Base-by-base conservation (phyloP, 2,329 filamentous ascomycete genomes). In the Venturia carpophila region DNA sequence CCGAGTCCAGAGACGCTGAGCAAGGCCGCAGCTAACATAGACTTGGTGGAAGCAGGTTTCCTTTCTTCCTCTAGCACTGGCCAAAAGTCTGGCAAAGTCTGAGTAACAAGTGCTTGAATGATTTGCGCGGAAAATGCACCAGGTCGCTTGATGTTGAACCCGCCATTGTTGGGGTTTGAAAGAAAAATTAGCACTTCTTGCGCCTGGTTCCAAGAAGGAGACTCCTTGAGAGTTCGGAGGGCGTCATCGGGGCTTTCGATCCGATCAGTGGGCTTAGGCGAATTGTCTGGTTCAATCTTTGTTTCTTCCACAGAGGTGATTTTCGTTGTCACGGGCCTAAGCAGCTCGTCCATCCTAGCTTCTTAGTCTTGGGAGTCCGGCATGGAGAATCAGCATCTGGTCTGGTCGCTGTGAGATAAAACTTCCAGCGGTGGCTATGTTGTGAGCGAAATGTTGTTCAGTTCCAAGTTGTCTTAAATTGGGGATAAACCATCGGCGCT, bases 51-150 rank as follows among this genome's bases (percentile, higher is more conserved):
- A 0, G 79, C 69, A 47, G 82, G 81, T 11, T 67, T 66, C 30
- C 65, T 49, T 21, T 71, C 67, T 47, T 70, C 66, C 45, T 79
- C 76, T 19, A 93, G 72, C 10, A 85, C 71, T 3, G 80, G 73
- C 93, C 94, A 97, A 75, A 93, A 96, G 72, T 92, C 90, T 1
- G 90, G 89, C 9, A 91, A 79, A 34, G 89, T 92, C 41, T 87
- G 84, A 19, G 83, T 87, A 66, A 95, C 85, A 43, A 99, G 77
- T 3, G 84, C 78, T 71, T 92, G 87, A 63, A 93, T 80, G 41
- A 97, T 84, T 70, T 92, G 89, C 24, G 91, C 86, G 65, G 86
- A 84, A 67, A 85, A 78, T 1, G 92, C 87, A 41, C 83, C 83
- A 3, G 91, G 87, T 2, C 79, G 74, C 56, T 80, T 79, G 62